Base-by-base conservation (phyloP, 257 asterid genomes). In the Haberlea rhodopensis region DNA sequence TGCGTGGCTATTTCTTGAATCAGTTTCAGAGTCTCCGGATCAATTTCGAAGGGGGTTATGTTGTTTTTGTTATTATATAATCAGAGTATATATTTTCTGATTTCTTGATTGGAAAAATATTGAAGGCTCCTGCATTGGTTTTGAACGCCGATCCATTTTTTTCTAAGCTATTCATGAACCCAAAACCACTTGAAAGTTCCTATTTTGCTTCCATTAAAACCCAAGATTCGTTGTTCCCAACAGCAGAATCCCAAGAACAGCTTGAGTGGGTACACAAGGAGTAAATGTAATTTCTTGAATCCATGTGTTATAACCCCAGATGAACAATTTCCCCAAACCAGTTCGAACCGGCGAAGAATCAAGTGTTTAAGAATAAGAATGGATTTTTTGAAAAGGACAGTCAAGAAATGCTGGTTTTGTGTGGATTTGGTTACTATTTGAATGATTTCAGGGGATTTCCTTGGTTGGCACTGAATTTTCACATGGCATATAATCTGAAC, bases 361-460 rank as follows among this genome's bases (percentile, higher is more conserved):
- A 29, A 51, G 34, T 68, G 5, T 64, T 75, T 46, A 74, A 66
- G 65, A 65, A 68, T 24, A 76, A 77, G 53, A 63, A 52, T 57
- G 85, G 77, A 1, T 37, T 69, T 55, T 68, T 73, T 51, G 69
- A 75, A 19, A 74, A 60, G 80, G 88, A 81, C 20, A 68, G 69
- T 67, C 78, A 57, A 62, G 82, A 83, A 57, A 87, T 85, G 92
- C 18, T 80, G 77, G 73, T 78, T 67, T 60, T 91, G 48, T 86
- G 90, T 78, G 95, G 95, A 60, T 66, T 89, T 62, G 98, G 98
- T 37, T 91, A 88, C 75, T 89, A 81, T 83, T 81, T 91, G 69
- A 85, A 91, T 56, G 96, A 96, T 4, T 89, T 91, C 70, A 81
- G 98, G 79, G 91, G 96, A 8, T 87, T 86, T 70, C 96, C 98